Base-by-base conservation (phyloP, 495 filamentous ascomycete species). In the Xanthoparmelia taractica region DNA sequence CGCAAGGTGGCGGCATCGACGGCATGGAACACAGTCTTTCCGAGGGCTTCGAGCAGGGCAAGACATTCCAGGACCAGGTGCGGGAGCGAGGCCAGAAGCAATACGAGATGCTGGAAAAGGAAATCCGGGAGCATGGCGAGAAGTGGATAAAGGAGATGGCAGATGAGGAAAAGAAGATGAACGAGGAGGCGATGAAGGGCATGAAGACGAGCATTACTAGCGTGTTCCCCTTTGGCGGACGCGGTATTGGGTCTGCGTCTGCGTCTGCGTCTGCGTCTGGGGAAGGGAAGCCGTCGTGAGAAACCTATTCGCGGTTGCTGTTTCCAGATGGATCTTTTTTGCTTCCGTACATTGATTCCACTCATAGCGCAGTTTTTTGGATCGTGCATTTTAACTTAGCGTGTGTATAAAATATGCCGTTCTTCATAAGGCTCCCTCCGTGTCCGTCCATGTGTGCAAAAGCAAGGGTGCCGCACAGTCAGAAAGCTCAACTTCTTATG, bases 81-180 rank as follows among this genome's bases (percentile, higher is more conserved):
- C 85, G 95, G 41, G 95, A 98, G 77, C 80, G 90, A 43, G 93
- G 95, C 31, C 89, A 91, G 75, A 86, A 87, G 76, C 86, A 90
- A 72, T 97, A 97, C 75, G 83, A 96, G 77, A 72, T 84, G 71
- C 82, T 96, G 64, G 94, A 97, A 75, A 84, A 82, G 70, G 85
- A 96, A 76, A 94, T 98, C 71, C 80, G 86, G 48, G 87, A 92
- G 74, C 93, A 97, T 72, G 94, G 90, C 45, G 89, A 91, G 77
- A 90, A 91, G 75, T 95, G 92, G 91, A 78, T 97, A 68, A 89
- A 87, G 78, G 92, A 97, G 75, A 92, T 96, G 80, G 87, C 86
- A 47, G 85, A 84, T 45, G 82, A 88, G 65, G 85, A 90, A 74
- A 91, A 96, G 81, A 92, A 89, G 80, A 79, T 83, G 63, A 85